Base-by-base conservation (phyloP, 1,139 yeast genomes). In the Scheffersomyces parashehatae region DNA sequence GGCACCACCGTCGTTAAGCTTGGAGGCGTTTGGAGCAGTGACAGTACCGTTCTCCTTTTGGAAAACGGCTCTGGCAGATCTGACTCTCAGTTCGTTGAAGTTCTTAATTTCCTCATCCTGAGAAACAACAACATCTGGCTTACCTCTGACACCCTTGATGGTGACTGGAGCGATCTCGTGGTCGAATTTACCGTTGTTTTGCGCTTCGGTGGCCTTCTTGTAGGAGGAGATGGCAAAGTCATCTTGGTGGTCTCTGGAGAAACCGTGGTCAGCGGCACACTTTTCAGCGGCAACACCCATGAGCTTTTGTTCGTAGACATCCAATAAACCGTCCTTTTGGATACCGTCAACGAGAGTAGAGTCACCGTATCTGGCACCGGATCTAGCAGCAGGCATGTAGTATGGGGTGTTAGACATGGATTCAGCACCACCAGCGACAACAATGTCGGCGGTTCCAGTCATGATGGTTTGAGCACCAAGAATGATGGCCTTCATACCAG, bases 221-320 rank as follows among this genome's bases (percentile, higher is more conserved):
- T 85, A 85, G 7, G 91, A 84, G 40, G 59, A 64, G 50, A 85
- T 74, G 46, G 91, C 93, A 62, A 77, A 85, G 39, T 77, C 73
- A 63, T 85, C 95, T 66, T 85, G 91, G 45, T 80, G 81, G 46
- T 83, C 86, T 68, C 91, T 80, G 33, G 88, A 58, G 51, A 85
- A 65, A 10, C 60, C 62, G 64, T 83, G 78, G 58, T 85, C 91
- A 45, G 73, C 73, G 42, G 98, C 98, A 73, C 97, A 89, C 67
- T 89, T 89, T 72, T 93, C 99, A 54, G 96, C 98, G 51, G 95
- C 90, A 48, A 86, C 85, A 64, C 99, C 99, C 99, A 93, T 93
- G 52, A 95, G 88, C 54, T 76, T 70, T 54, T 82, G 81, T 56
- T 84, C 87, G 72, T 90, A 91, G 40, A 91, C 97, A 67, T 93